Percentiles rank a stretch among this genome's conserved stretches.
phyloP scores from a whole-genome alignment of 345 rosid genomes.

The Boechera retrofracta region DNA sequence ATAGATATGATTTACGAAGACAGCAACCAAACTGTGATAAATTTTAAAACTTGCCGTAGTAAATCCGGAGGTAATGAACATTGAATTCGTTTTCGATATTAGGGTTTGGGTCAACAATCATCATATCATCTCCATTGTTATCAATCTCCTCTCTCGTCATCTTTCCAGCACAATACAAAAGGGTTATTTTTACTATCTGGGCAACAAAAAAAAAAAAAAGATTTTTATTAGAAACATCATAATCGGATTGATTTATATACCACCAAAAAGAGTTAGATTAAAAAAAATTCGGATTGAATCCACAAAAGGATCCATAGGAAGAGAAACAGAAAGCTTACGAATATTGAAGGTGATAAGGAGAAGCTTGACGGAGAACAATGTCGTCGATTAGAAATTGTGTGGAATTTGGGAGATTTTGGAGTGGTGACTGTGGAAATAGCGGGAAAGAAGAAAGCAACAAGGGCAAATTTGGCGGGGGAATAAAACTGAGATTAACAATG shows the following conservation, averaged over 20 bases:
- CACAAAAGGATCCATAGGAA: neutral
- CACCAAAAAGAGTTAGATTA: neutral
- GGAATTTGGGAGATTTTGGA: neutral
- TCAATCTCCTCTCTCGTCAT: slow-evolving; percentile 57
- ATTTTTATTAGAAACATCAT: neutral
- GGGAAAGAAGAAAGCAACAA: slow-evolving; percentile 33
- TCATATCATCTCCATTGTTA: slow-evolving; percentile 58
- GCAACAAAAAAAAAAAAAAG: too few relatives aligned
- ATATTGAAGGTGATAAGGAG: neutral
- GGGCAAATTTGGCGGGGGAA: slow-evolving; percentile 37
- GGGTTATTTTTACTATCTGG: slow-evolving; percentile 3
- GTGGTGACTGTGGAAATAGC: neutral
- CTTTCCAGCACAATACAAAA: slow-evolving; percentile 3
- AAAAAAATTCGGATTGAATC: neutral
- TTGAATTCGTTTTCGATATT: slow-evolving; percentile 55
- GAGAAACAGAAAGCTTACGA: slow-evolving; percentile 16
- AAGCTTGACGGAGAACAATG: neutral
- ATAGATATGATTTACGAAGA: neutral
- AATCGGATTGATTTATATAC: neutral
- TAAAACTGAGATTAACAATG: neutral
- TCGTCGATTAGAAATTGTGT: neutral
- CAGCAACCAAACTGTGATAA: neutral
- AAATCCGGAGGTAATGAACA: slow-evolving; percentile 63
- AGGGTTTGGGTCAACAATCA: slow-evolving; percentile 53
- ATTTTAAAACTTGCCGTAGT: slow-evolving; percentile 58